Evolutionary conservation across 1,284 basidiomycete species (phyloP).

Genomic region (Ganoderma resinaceum): DNA sequence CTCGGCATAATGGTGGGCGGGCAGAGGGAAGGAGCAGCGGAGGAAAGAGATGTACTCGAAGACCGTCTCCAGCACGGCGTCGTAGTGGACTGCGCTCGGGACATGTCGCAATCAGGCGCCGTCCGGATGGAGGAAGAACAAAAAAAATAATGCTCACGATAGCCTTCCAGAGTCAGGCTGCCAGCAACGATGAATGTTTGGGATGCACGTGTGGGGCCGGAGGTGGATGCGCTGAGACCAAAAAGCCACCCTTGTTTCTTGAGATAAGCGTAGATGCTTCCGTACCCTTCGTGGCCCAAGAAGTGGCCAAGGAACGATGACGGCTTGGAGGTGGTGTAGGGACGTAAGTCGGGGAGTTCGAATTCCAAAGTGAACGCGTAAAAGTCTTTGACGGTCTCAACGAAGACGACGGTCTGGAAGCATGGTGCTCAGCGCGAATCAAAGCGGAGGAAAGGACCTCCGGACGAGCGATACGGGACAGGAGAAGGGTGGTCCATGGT

Average conservation of each 20-base stretch:
- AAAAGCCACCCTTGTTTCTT: constrained; percentile 74
- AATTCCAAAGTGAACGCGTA: constrained; percentile 63
- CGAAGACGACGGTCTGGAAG: constrained; percentile 57
- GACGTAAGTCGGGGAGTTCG: constrained; percentile 62
- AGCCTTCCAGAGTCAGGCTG: constrained; percentile 66
- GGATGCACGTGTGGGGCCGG: constrained; percentile 55
- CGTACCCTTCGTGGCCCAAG: constrained; percentile 74
- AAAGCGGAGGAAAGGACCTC: not conserved
- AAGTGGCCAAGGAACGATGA: constrained; percentile 67
- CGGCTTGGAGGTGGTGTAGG: constrained; percentile 60
- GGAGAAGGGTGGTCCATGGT: not conserved
- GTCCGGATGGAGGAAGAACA: not conserved
- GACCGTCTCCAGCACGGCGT: constrained; percentile 58
- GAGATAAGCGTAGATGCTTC: constrained; percentile 67
- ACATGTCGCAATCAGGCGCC: not conserved
- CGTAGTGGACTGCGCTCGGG: constrained; percentile 52
- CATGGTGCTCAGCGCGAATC: not conserved
- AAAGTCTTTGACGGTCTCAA: constrained; percentile 69
- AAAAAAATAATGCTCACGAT: constrained; percentile 45
- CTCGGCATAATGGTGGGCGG: constrained; percentile 62
- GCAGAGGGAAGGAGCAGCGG: constrained; percentile 44
- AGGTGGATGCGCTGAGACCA: constrained; percentile 53
- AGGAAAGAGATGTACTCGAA: constrained; percentile 71
- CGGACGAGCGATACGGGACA: not conserved
- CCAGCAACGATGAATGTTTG: constrained; percentile 65